Base-by-base conservation (phyloP, 768 basidiomycete species). In the Suillus subaureus region DNA sequence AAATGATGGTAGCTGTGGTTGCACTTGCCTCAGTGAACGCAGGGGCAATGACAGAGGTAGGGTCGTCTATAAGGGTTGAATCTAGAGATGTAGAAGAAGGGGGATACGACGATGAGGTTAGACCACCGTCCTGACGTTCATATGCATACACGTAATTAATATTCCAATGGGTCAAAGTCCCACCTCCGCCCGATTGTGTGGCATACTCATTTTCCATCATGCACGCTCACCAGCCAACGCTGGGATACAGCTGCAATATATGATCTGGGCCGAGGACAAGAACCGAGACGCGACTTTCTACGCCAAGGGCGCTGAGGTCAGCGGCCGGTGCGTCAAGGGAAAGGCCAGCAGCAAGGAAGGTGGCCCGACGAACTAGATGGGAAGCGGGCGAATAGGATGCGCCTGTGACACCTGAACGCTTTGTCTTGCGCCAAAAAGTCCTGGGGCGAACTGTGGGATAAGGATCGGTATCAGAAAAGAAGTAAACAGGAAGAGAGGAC, bases 271-370 rank as follows among this genome's bases (percentile, higher is more conserved):
- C 75, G 12, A 77, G 75, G 11, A 77, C 66, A 42, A 77, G 81
- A 39, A 76, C 79, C 23, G 79, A 78, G 8, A 87, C 79, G 51
- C 87, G 79, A 51, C 84, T 86, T 72, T 89, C 87, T 13, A 88
- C 88, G 55, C 85, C 82, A 60, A 88, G 79, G 3, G 88, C 88
- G 66, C 85, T 87, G 43, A 89, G 81, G 68, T 89, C 88, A 71
- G 80, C 81, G 42, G 72, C 67, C 15, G 91, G 91, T 1, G 81
- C 77, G 73, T 92, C 89, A 61, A 91, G 83, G 0, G 82, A 71
- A 62, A 93, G 86, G 7, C 92, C 91, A 13, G 91, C 91, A 35
- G 91, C 92, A 67, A 93, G 84, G 71, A 90, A 92, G 2, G 91
- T 92, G 6, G 90, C 88, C 6, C 91, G 87, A 45, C 92, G 89